Conservation (phyloP, 345 rosid genomes). For the Gossypium bickii region DNA sequence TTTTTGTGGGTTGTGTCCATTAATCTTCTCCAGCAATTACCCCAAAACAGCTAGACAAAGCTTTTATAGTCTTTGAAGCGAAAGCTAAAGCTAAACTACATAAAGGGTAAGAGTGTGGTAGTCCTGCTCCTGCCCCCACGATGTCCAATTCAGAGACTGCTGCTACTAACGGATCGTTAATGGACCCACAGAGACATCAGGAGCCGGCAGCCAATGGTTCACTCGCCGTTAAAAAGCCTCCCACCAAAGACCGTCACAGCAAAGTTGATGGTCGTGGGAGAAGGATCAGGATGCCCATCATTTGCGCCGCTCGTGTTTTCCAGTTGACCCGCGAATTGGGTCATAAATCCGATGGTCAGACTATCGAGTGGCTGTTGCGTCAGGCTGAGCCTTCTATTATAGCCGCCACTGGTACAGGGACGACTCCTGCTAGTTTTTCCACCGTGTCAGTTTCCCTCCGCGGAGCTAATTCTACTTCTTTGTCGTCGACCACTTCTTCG, state of each 20-base stretch:
- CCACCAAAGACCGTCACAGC: conserved; percentile 94
- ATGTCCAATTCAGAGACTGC: conserved; percentile 60
- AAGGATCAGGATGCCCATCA: conserved; percentile 97
- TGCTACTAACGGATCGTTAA: conserved; percentile 42
- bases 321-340: conserved; percentile 96
- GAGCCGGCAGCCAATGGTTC: conserved; percentile 41
- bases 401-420: conserved; percentile 96
- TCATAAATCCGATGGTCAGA: conserved; percentile 97
- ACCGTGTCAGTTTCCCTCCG: conserved; percentile 68
- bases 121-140: background rate
- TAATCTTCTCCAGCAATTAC: background rate
- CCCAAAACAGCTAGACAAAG: background rate
- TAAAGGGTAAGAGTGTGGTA: background rate
- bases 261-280: conserved; percentile 97
- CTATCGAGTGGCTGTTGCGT: conserved; percentile 98
- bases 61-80: background rate
- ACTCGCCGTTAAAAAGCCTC: conserved; percentile 71
- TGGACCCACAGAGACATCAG: conserved; percentile 52
- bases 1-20: background rate
- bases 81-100: background rate
- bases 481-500: conserved; percentile 30
- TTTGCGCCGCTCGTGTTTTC: conserved; percentile 97
- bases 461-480: conserved; percentile 44
- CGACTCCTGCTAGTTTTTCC: conserved; percentile 93
- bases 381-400: conserved; percentile 98